phyloP scores from a whole-genome alignment of 495 filamentous ascomycete genomes.

The Daldinia loculata region DNA sequence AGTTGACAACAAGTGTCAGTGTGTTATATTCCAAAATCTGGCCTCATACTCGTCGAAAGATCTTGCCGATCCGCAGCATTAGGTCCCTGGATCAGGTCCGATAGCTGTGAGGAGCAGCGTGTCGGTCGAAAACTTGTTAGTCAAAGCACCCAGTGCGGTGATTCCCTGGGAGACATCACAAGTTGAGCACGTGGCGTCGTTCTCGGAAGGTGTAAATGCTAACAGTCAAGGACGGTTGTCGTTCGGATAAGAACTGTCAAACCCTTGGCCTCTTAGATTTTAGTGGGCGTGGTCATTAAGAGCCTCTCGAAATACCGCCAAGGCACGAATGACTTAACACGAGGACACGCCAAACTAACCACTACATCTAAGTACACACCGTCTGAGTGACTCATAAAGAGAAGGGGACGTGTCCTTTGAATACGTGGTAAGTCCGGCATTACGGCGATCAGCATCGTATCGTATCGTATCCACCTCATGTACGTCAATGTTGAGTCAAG shows the following conservation, averaged over 20 bases:
- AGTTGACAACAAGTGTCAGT: not conserved
- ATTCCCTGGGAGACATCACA: not conserved
- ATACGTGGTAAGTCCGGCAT: not conserved
- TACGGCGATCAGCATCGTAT: not conserved
- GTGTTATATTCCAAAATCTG: not conserved
- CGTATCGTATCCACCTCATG: not conserved
- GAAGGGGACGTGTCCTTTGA: not conserved
- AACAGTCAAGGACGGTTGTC: not conserved
- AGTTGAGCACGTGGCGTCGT: not conserved
- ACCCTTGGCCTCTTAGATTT: not conserved
- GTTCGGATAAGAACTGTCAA: not conserved
- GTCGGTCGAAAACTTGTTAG: not conserved
- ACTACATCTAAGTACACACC: not conserved
- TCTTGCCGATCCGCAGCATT: not conserved
- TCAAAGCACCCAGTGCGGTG: not conserved
- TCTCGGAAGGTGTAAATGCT: not conserved
- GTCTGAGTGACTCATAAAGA: not conserved
- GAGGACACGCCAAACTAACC: not conserved
- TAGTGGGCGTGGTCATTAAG: not conserved
- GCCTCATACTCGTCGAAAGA: not conserved
- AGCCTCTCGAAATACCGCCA: not conserved
- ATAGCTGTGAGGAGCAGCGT: not conserved
- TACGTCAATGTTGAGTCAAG: not conserved
- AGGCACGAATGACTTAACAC: not conserved
- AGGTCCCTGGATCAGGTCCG: not conserved